Evolutionary conservation across 495 filamentous ascomycete species (phyloP), one percentile per base, ranked within the genome.

Genomic region (Tuber borchii): DNA sequence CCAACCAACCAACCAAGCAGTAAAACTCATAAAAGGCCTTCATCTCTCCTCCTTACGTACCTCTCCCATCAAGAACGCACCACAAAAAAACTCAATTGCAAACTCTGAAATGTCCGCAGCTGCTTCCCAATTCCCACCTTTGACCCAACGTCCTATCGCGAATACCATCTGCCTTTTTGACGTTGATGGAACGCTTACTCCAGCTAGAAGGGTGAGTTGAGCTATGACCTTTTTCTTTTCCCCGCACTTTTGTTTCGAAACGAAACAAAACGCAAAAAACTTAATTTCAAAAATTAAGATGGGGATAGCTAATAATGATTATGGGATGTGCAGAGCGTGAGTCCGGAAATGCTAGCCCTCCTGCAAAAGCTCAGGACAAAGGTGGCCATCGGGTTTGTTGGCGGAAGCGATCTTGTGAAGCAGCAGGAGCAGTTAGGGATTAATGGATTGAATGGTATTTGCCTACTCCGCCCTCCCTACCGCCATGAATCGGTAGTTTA

Each of bases 131-230:
- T 92, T 91, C 83, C 92, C 95, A 68, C 88, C 94, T 56, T 87
- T 97, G 78, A 88, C 90, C 78, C 86, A 92, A 79, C 93, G 95
- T 79, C 91, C 93, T 45, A 85, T 97, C 83, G 92, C 93, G 84
- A 91, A 93, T 87, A 97, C 95, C 72, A 92, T 98, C 83, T 89
- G 87, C 77, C 90, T 98, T 48, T 98, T 98, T 83, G 95, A 98
- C 84, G 95, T 98, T 40, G 95, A 98, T 83, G 90, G 87, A 75
- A 97, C 95, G 42, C 88, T 98, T 74, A 94, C 93, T 22, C 90
- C 89, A 7, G 88, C 95, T 42, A 89, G 95, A 72, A 85, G 86
- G 71, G 90, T 94, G 88, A 69, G 87, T 86, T 44, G n/a, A 68
- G 71, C 37, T 68, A 65, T 61, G 34, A 19, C 69, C 26, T 73